Evolutionary conservation across 495 filamentous ascomycete genomes (phyloP).

Genomic region (Rusavskia elegans): DNA sequence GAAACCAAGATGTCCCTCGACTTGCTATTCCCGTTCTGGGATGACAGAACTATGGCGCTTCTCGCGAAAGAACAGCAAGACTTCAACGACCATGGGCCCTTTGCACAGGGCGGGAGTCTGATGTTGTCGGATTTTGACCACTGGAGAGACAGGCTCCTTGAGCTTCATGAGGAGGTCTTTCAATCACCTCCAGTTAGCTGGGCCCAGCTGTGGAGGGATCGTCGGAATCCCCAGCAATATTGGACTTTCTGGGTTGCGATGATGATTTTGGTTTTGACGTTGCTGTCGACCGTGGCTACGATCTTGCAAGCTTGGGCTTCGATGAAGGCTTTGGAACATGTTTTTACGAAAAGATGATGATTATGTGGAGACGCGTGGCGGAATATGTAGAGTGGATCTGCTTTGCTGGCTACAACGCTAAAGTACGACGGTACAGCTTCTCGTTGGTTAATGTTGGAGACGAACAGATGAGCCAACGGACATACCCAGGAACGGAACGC

Average conservation of each 20-base stretch:
- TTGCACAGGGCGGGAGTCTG: not conserved
- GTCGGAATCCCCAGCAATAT: conserved; percentile 7
- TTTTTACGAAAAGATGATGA: too few species aligned
- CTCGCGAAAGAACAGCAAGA: conserved; percentile 5
- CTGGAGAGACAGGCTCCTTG: conserved; percentile 8
- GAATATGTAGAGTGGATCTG: too few species aligned
- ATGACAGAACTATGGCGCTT: conserved; percentile 1
- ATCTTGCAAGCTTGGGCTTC: conserved; percentile 9
- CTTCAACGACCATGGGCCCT: conserved; percentile 4
- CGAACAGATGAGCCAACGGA: too few species aligned
- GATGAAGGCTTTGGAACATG: not conserved
- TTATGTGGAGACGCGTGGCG: too few species aligned
- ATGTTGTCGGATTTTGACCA: conserved; percentile 4
- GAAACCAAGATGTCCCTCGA: conserved; percentile 6
- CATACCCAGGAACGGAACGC: too few species aligned
- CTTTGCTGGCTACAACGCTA: too few species aligned
- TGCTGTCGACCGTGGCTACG: conserved; percentile 1
- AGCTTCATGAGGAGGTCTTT: conserved; percentile 7
- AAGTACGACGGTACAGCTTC: too few species aligned
- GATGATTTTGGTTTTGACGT: conserved; percentile 4
- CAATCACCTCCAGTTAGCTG: conserved; percentile 6
- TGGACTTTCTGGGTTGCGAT: conserved; percentile 10
- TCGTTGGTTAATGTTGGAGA: too few species aligned
- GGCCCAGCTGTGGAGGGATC: conserved; percentile 7
- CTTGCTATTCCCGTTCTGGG: conserved; percentile 8